phyloP scores from a whole-genome alignment of 768 basidiomycete species.

The Leucosporidium scottii region DNA sequence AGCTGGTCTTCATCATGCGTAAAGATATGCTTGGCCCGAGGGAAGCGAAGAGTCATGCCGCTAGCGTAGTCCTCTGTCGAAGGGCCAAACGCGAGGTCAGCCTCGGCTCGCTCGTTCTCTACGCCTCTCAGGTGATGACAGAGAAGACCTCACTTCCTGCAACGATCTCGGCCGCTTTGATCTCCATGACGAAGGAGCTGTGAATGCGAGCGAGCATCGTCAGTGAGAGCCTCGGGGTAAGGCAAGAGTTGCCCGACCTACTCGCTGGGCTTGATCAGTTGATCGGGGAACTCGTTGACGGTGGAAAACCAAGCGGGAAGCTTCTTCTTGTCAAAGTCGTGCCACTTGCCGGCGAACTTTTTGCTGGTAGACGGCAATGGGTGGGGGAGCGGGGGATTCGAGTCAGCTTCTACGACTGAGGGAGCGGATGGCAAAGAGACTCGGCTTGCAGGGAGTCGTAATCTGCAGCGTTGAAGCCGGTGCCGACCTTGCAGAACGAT shows the following conservation, averaged over 20 bases:
- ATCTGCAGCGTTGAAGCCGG: slow-evolving; percentile 77
- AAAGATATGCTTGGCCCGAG: slow-evolving; percentile 56
- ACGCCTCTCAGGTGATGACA: background rate
- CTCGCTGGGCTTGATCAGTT: slow-evolving; percentile 86
- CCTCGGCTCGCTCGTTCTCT: no score
- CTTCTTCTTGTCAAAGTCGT: slow-evolving; percentile 42
- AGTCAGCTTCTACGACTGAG: background rate
- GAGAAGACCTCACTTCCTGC: slow-evolving; percentile 52
- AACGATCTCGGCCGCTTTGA: slow-evolving; percentile 89
- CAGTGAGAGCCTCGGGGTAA: background rate
- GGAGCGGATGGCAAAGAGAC: slow-evolving; percentile 5
- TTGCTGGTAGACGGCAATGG: slow-evolving; percentile 49
- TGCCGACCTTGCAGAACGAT: slow-evolving; percentile 81
- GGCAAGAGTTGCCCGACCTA: slow-evolving; percentile 41
- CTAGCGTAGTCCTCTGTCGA: slow-evolving; percentile 62
- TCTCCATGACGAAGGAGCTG: slow-evolving; percentile 86
- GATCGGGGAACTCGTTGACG: slow-evolving; percentile 76
- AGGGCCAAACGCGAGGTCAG: background rate
- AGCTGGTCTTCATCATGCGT: slow-evolving; percentile 33
- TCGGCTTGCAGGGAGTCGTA: slow-evolving; percentile 68
- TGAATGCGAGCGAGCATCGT: no score
- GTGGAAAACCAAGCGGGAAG: slow-evolving; percentile 58
- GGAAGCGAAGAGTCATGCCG: slow-evolving; percentile 88
- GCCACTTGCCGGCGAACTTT: slow-evolving; percentile 56
- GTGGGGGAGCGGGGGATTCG: slow-evolving; percentile 37